phyloP scores from a whole-genome alignment of 2,329 filamentous ascomycete species.

The Chaetomiaceae sp. region DNA sequence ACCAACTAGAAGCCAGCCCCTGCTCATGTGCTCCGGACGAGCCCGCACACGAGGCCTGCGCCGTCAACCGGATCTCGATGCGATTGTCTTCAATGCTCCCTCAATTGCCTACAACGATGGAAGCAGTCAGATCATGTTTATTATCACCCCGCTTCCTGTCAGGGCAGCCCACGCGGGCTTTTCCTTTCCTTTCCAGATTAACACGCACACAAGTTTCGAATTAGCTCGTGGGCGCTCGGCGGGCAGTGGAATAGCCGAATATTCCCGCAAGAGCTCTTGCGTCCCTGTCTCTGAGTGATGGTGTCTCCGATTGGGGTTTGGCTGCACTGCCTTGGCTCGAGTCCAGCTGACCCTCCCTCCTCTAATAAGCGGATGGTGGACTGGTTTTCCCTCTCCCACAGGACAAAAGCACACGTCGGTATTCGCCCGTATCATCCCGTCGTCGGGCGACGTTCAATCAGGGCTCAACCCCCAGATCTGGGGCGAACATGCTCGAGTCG shows the following conservation, averaged over 20 bases:
- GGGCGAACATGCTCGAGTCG: neutral
- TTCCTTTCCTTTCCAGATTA: too few species aligned
- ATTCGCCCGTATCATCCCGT: neutral
- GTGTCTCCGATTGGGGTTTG: slow-evolving; percentile 3
- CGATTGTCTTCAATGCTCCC: neutral
- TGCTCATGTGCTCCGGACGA: slow-evolving; percentile 10
- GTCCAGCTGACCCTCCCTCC: slow-evolving; percentile 13
- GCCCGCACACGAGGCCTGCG: slow-evolving; percentile 3
- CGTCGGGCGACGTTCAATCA: too few species aligned
- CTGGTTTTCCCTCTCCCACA: neutral
- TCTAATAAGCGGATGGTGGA: neutral
- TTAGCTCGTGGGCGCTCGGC: neutral
- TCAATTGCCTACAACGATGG: too few species aligned
- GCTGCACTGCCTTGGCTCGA: neutral
- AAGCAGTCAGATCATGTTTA: too few species aligned
- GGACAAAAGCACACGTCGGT: neutral
- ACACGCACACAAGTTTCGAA: slow-evolving; percentile 4
- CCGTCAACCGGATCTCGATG: neutral
- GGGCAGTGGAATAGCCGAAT: slow-evolving; percentile 1
- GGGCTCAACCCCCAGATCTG: neutral
- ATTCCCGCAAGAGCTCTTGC: slow-evolving; percentile 6
- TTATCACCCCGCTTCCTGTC: neutral
- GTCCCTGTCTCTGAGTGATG: neutral
- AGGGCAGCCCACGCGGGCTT: neutral
- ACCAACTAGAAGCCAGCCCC: slow-evolving; percentile 12